Evolutionary conservation across 345 rosid genomes (phyloP).

Genomic region (Populus nigra): DNA sequence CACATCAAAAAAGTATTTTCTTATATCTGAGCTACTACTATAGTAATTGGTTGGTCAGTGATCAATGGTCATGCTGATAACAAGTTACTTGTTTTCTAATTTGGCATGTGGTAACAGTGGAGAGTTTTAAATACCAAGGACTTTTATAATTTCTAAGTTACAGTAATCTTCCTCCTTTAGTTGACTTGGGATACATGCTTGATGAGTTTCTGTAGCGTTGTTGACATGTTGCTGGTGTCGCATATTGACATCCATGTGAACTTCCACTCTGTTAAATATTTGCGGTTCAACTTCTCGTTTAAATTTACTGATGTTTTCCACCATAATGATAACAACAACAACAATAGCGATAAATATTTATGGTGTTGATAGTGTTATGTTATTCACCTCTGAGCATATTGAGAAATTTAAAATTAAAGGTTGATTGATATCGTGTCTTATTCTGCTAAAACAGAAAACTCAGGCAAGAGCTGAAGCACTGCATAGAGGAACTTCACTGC

Average conservation of each 20-base stretch:
- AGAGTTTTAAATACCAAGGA: neutral
- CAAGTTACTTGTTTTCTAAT: neutral
- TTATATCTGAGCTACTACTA: conserved; percentile 39
- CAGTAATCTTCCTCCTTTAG: neutral
- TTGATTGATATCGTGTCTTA: neutral
- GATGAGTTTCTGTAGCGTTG: neutral
- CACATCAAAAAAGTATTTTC: conserved; percentile 52
- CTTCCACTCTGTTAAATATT: neutral
- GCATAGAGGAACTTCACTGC: conserved; percentile 69
- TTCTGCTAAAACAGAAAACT: conserved; percentile 50
- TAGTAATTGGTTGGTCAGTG: conserved; percentile 16
- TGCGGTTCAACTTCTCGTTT: neutral
- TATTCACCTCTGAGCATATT: neutral
- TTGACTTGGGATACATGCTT: neutral
- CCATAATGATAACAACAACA: neutral
- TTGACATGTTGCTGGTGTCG: neutral
- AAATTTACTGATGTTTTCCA: neutral
- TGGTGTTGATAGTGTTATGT: neutral
- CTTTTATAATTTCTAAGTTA: neutral
- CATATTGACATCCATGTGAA: neutral
- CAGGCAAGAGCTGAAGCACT: conserved; percentile 58
- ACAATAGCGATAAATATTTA: neutral
- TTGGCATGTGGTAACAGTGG: neutral
- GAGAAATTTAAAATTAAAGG: neutral
- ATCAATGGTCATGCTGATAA: neutral